A percentile compares a stretch with the other conserved stretches of the same genome.
Conservation (phyloP, 345 rosid species). For the Eucalyptus lansdowneana region DNA sequence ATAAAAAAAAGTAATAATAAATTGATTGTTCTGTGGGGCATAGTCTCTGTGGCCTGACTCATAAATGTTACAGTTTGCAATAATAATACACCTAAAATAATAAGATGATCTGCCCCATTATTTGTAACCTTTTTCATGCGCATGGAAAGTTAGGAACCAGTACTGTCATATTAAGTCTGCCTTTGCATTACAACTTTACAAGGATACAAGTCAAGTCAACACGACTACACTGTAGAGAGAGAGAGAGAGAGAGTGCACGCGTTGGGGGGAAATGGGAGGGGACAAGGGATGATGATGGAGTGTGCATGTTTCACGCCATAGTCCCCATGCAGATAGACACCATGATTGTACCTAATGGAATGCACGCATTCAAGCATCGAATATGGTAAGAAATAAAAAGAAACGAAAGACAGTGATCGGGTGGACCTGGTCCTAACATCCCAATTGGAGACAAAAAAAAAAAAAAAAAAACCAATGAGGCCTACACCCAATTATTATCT, state of each 20-base stretch:
- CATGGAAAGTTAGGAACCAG: neutral
- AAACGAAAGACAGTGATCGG: neutral
- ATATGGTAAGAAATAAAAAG: neutral
- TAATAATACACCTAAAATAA: neutral
- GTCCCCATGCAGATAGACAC: constrained; percentile 34
- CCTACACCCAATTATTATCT: neutral
- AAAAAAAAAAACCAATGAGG: neutral
- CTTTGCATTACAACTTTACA: neutral
- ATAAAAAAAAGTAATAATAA: neutral
- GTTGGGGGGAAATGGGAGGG: neutral
- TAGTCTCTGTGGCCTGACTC: neutral
- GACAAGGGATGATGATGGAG: constrained; percentile 9
- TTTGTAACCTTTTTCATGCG: neutral
- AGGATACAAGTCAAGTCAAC: neutral
- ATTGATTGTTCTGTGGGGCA: neutral
- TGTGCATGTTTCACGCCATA: constrained; percentile 33
- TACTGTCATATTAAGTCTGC: neutral
- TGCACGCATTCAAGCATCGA: neutral
- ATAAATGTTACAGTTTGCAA: neutral
- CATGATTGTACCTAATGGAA: constrained; percentile 4
- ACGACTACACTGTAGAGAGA: neutral
- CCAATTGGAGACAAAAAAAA: neutral
- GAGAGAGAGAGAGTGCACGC: constrained; percentile 2
- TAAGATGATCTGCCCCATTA: neutral
- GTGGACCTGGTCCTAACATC: neutral